A percentile compares a stretch with the other conserved stretches of the same genome.
Conservation (phyloP, 1,284 basidiomycete genomes). For the Cutaneotrichosporon curvatum region DNA sequence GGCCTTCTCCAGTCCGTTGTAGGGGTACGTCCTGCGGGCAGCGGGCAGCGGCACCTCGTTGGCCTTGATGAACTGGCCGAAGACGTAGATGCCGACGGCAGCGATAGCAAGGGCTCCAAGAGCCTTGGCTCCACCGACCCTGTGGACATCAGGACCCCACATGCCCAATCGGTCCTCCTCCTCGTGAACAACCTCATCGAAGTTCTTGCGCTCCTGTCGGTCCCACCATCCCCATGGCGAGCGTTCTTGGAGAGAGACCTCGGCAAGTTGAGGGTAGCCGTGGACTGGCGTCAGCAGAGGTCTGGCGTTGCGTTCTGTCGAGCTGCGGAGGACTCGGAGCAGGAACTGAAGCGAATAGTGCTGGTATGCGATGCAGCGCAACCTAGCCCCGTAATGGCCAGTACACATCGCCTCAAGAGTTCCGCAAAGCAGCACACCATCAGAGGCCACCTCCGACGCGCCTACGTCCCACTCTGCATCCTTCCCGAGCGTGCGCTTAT, state of each 20-base stretch:
- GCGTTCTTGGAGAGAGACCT: conserved; percentile 60
- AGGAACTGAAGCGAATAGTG: too few relatives aligned
- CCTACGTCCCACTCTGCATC: neutral
- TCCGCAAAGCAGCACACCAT: too few relatives aligned
- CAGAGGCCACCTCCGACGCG: too few relatives aligned
- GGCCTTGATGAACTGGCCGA: conserved; percentile 31
- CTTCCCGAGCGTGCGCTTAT: neutral
- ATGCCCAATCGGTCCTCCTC: conserved; percentile 74
- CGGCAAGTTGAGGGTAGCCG: conserved; percentile 70
- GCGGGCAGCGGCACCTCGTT: conserved; percentile 28
- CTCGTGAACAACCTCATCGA: conserved; percentile 77
- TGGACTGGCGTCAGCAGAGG: conserved; percentile 31
- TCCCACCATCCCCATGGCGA: conserved; percentile 75
- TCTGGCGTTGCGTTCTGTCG: neutral
- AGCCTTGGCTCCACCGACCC: conserved; percentile 31
- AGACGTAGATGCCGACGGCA: conserved; percentile 28
- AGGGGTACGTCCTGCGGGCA: conserved; percentile 39
- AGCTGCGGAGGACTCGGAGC: too few relatives aligned
- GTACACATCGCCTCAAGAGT: too few relatives aligned
- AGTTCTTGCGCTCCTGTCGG: conserved; percentile 70
- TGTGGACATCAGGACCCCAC: conserved; percentile 72
- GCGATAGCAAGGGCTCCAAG: conserved; percentile 27
- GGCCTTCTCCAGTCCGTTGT: conserved; percentile 41
- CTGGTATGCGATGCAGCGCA: too few relatives aligned
- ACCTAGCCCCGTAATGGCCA: too few relatives aligned